Base-by-base conservation (phyloP, 2,329 filamentous ascomycete genomes). In the Sporothrix variecibatus region DNA sequence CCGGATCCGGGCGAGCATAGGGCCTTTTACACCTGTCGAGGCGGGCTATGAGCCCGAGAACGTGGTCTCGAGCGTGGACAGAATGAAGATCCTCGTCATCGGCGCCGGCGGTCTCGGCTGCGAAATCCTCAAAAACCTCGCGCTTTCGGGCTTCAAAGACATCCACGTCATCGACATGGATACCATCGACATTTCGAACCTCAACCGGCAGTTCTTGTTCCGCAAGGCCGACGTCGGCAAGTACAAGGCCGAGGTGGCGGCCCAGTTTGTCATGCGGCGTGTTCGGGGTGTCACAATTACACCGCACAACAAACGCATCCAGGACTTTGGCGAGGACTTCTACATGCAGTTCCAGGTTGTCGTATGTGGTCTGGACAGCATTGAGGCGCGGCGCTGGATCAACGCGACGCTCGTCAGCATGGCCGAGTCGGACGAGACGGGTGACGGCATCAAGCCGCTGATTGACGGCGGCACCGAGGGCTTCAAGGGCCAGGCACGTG, bases 101-200 rank as follows among this genome's bases (percentile, higher is more conserved):
- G 96, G 96, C 74, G 96, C 96, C 75, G 96, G 96, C 76, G 96
- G 96, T 12, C 84, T 99, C 75, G 96, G 96, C 77, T 99, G 96
- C 79, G 96, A 99, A 82, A 97, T 99, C 62, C 86, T 99, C 71
- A 99, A 99, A 86, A 94, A 99, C 80, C 88, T 99, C 46, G 96
- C 96, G 58, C 88, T 99, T 71, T 98, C 95, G 1, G 94, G 95
- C 38, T 99, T 99, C 86, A 97, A 93, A 82, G 90, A 97, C 80
- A 98, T 99, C 78, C 94, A 99, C 85, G 96, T 99, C 75, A 98
- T 99, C 79, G 96, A 99, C 84, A 99, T 99, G 96, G 94, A 99
- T 83, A 99, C 95, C 0, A 99, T 99, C 82, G 96, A 99, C 81
- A 95, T 99, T 75, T 98, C 95, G 70, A 99, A 99, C 82, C 88